Conservation (phyloP, 345 rosid species). For the Citrus hindsii region DNA sequence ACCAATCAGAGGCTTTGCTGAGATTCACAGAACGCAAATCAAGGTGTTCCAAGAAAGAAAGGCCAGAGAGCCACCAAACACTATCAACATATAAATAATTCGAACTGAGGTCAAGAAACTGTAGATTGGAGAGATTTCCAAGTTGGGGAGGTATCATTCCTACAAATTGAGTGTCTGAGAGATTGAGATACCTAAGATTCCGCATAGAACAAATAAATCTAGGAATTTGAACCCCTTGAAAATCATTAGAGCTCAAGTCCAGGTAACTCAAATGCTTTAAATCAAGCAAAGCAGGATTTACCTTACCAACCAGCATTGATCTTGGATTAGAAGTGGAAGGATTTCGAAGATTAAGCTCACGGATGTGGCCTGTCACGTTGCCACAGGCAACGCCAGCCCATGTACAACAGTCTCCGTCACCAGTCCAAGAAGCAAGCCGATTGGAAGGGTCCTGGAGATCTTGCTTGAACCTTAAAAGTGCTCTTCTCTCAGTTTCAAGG, state of each 20-base stretch:
- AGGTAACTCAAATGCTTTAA: neutral
- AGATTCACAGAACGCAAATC: neutral
- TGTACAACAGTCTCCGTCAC: no score
- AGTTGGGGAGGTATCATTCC: neutral
- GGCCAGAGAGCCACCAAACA: neutral
- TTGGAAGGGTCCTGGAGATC: no score
- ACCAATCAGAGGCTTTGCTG: neutral
- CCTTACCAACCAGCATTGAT: no score
- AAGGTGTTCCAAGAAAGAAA: neutral
- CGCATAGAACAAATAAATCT: neutral
- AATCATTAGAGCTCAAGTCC: slow-evolving; percentile 14
- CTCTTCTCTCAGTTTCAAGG: no score
- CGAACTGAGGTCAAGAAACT: neutral
- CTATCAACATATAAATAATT: neutral
- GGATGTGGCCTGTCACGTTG: no score
- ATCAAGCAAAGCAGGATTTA: no score
- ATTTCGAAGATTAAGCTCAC: no score
- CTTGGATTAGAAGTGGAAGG: no score
- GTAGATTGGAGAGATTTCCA: slow-evolving; percentile 6
- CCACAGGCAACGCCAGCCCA: no score
- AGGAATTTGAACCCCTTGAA: slow-evolving; percentile 5
- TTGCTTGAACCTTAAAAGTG: no score
- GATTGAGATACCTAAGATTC: neutral
- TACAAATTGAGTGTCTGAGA: neutral
- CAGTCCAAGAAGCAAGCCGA: no score